Evolutionary conservation across 83 land plant genomes (phyloP).

Genomic region (Diphasiastrum complanatum): DNA sequence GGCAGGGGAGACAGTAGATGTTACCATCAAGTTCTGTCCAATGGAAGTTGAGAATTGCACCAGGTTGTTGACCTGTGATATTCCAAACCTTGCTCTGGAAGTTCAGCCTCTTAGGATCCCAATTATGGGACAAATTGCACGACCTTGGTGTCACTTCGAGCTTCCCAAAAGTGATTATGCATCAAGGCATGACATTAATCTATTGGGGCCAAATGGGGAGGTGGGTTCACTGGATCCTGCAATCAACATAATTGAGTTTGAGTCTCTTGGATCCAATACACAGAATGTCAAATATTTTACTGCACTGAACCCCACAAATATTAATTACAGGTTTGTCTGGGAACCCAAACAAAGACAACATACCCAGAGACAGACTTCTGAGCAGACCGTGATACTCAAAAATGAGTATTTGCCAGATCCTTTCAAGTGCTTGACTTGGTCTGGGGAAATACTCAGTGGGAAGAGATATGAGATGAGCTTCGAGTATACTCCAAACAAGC

Average conservation of each 20-base stretch:
- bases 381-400: slow-evolving; percentile 1
- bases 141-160: slow-evolving; percentile 42
- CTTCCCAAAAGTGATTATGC: slow-evolving; percentile 30
- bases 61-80: slow-evolving; percentile 17
- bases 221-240: slow-evolving; percentile 25
- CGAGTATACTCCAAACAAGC: slow-evolving; percentile 24
- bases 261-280: slow-evolving; percentile 26
- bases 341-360: slow-evolving; percentile 9
- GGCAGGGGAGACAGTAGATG: not conserved
- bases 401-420: slow-evolving; percentile 21
- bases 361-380: not conserved
- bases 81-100: slow-evolving; percentile 15
- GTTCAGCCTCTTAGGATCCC: slow-evolving; percentile 12
- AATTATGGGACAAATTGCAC: slow-evolving; percentile 21
- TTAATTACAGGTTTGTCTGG: slow-evolving; percentile 27
- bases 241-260: slow-evolving; percentile 29
- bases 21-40: slow-evolving; percentile 26
- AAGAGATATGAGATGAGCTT: slow-evolving; percentile 34
- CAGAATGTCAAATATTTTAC: slow-evolving; percentile 27
- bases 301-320: slow-evolving; percentile 30
- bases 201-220: slow-evolving; percentile 23
- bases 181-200: slow-evolving; percentile 1
- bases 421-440: slow-evolving; percentile 22
- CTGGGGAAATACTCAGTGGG: slow-evolving; percentile 23
- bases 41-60: slow-evolving; percentile 32